Percentiles rank a stretch among this genome's conserved stretches.
Evolutionary conservation across 176 grass and related monocot genomes (phyloP).

Genomic region (Dactylis glomerata): DNA sequence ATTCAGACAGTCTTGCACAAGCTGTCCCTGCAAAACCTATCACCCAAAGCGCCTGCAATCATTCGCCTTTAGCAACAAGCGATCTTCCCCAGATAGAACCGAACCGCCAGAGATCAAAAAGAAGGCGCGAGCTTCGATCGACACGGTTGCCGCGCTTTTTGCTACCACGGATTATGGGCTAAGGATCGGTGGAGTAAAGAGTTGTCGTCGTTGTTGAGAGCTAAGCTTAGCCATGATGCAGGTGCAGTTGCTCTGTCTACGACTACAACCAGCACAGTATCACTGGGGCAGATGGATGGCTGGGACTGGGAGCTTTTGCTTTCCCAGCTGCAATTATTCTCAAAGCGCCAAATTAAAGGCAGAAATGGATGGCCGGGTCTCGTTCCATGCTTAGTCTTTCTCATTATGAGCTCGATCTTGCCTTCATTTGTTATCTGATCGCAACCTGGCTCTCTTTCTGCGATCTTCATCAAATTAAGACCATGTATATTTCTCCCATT

Average conservation of each 20-base stretch:
- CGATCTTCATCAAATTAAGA: slow-evolving; percentile 5
- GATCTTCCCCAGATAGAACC: background rate
- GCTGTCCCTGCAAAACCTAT: background rate
- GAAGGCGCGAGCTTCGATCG: background rate
- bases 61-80: slow-evolving; percentile 15
- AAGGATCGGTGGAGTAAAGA: slow-evolving; percentile 1
- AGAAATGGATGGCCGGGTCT: background rate
- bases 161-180: background rate
- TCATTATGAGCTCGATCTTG: slow-evolving; percentile 19
- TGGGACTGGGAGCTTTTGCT: background rate
- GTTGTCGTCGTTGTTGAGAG: background rate
- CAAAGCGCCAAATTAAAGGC: background rate
- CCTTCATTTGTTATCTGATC: slow-evolving; percentile 16
- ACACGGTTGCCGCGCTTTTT: background rate
- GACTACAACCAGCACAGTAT: background rate
- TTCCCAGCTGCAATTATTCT: slow-evolving; percentile 18
- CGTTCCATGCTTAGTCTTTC: slow-evolving; percentile 22
- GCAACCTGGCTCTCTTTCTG: background rate
- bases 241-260: background rate
- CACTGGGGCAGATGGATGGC: slow-evolving; percentile 3
- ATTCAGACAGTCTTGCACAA: background rate
- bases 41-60: slow-evolving; percentile 31
- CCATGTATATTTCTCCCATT: background rate
- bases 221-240: background rate
- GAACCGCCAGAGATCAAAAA: background rate